Evolutionary conservation across 495 filamentous ascomycete genomes (phyloP).

Genomic region (Hypomontagnella submonticulosa): DNA sequence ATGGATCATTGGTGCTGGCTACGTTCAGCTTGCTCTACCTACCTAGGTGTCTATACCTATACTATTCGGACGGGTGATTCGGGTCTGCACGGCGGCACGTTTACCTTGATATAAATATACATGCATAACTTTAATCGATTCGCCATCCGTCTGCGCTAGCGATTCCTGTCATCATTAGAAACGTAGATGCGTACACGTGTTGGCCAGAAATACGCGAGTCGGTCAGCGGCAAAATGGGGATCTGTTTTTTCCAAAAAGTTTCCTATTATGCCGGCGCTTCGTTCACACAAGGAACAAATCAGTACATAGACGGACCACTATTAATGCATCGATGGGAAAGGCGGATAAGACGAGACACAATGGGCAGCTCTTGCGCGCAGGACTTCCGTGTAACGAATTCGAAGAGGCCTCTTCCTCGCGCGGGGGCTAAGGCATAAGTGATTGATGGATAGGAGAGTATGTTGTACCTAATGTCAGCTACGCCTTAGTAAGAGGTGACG

Average conservation of each 20-base stretch:
- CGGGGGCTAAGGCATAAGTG: slow-evolving; percentile 10
- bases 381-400: slow-evolving; percentile 28
- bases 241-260: slow-evolving; percentile 20
- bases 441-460: slow-evolving; percentile 14
- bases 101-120: slow-evolving; percentile 21
- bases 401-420: slow-evolving; percentile 13
- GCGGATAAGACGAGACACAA: slow-evolving; percentile 9
- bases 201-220: neutral
- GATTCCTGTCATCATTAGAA: neutral
- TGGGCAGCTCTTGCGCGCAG: slow-evolving; percentile 25
- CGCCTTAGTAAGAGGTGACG: slow-evolving; percentile 37
- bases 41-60: slow-evolving; percentile 15
- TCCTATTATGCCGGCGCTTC: slow-evolving; percentile 17
- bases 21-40: slow-evolving; percentile 7
- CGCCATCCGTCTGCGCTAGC: neutral
- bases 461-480: neutral
- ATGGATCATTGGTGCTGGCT: slow-evolving; percentile 20
- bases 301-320: slow-evolving; percentile 23
- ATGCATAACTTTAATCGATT: slow-evolving; percentile 25
- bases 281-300: slow-evolving; percentile 7
- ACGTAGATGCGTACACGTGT: neutral
- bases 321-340: slow-evolving; percentile 19
- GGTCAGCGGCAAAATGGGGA: slow-evolving; percentile 4
- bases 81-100: slow-evolving; percentile 11
- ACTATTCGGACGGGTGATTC: slow-evolving; percentile 7